A percentile compares a stretch with the other conserved stretches of the same genome.
These are phyloP conservation scores for Glebionis coronaria DNA, from an alignment of 129 eudicot species.

Conservation along the genomic window DNA sequence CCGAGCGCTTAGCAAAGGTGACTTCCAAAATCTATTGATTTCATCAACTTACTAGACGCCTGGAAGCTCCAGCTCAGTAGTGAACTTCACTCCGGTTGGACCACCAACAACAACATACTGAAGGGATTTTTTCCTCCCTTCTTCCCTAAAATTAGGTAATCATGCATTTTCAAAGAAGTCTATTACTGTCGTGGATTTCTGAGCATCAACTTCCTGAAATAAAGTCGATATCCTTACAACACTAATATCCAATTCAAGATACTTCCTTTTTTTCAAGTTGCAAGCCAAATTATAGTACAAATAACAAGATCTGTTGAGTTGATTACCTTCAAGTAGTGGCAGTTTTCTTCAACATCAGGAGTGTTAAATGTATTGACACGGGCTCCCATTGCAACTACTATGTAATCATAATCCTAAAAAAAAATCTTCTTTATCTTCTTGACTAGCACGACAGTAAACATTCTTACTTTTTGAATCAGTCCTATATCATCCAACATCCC, in stretches of 20 bases:
- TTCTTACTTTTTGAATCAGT: conserved; percentile 78
- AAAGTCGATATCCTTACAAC: neutral
- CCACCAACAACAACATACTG: conserved; percentile 91
- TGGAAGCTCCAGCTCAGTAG: conserved; percentile 89
- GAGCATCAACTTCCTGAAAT: conserved; percentile 85
- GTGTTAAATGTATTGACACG: conserved; percentile 74
- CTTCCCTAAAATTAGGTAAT: conserved; percentile 69
- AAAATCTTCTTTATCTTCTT: conserved; percentile 55
- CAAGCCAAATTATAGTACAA: neutral
- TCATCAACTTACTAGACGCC: too few species aligned
- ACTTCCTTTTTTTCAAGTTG: too few species aligned
- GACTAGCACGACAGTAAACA: conserved; percentile 60
- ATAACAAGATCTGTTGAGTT: neutral
- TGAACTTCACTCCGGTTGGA: conserved; percentile 91
- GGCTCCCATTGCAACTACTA: conserved; percentile 69
- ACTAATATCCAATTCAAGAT: neutral
- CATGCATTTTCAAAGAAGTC: conserved; percentile 85
- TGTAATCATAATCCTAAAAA: conserved; percentile 75
- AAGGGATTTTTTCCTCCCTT: conserved; percentile 64
- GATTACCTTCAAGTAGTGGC: conserved; percentile 72
- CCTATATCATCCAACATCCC: conserved; percentile 87
- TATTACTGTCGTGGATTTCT: conserved; percentile 51
- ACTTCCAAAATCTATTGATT: too few species aligned
- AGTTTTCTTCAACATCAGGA: conserved; percentile 79
- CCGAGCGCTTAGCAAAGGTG: too few species aligned